These are phyloP conservation scores for Oryza officinalis DNA, from an alignment of 176 grass and related monocot genomes.

Conservation along the genomic window DNA sequence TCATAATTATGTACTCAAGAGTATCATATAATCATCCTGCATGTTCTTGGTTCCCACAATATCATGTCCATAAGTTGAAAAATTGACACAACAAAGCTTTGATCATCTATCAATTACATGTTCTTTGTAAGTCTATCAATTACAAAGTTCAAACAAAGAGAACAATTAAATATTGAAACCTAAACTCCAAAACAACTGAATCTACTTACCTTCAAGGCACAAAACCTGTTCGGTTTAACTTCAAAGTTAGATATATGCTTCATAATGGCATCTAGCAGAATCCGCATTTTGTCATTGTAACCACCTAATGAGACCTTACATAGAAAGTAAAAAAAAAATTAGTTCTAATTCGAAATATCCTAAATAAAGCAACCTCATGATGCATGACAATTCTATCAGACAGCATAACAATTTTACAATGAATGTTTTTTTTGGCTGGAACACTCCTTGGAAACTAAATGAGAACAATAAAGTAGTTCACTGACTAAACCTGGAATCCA, in stretches of 20 bases:
- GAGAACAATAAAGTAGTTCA: background rate
- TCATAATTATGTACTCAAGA: background rate
- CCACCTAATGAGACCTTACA: slow-evolving; percentile 68
- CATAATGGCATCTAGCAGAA: slow-evolving; percentile 78
- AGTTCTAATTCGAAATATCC: background rate
- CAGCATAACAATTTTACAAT: background rate
- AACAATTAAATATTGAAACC: slow-evolving; percentile 8
- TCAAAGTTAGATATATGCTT: slow-evolving; percentile 78
- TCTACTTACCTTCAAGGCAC: slow-evolving; percentile 75
- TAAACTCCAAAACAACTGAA: slow-evolving; percentile 2
- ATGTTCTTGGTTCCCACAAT: slow-evolving; percentile 10
- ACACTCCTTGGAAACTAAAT: slow-evolving; percentile 24
- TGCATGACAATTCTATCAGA: slow-evolving; percentile 22
- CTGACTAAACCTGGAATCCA: slow-evolving; percentile 75
- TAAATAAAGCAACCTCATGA: slow-evolving; percentile 17
- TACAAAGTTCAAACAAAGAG: slow-evolving; percentile 16
- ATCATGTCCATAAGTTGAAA: slow-evolving; percentile 32
- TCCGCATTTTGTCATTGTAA: slow-evolving; percentile 95
- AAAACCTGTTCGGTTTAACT: slow-evolving; percentile 90
- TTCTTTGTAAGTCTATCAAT: background rate
- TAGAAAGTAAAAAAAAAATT: slow-evolving; percentile 20
- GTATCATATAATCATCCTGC: background rate
- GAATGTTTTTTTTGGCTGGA: background rate
- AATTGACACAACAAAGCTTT: slow-evolving; percentile 1
- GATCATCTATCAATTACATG: slow-evolving; percentile 5